Percentiles rank a stretch among this genome's conserved stretches.
These are phyloP conservation scores for Eucalyptus cloeziana DNA, from an alignment of 345 rosid species.

Conservation along the genomic window DNA sequence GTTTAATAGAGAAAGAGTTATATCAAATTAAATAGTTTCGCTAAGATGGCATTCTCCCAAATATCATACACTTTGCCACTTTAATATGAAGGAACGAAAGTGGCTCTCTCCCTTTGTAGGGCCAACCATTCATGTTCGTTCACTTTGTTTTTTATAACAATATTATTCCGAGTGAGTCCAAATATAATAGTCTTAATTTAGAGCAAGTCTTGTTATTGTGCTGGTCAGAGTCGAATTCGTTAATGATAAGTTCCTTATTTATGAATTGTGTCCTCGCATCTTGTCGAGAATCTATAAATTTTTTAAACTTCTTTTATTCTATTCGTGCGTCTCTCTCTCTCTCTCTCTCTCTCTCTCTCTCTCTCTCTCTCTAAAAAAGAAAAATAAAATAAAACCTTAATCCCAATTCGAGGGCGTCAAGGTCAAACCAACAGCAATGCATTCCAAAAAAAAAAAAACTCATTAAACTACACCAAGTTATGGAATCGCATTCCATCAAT, in stretches of 20 bases:
- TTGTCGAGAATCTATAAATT: not conserved
- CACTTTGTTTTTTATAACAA: not conserved
- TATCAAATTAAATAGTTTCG: not conserved
- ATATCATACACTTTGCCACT: not conserved
- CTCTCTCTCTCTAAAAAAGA: too few relatives aligned
- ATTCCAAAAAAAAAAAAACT: too few relatives aligned
- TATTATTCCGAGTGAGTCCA: too few relatives aligned
- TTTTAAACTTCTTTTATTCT: too few relatives aligned
- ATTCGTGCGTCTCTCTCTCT: too few relatives aligned
- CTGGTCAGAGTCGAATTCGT: not conserved
- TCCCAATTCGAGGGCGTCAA: too few relatives aligned
- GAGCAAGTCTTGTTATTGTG: not conserved
- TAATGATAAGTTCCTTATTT: not conserved
- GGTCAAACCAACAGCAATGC: too few relatives aligned
- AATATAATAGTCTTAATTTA: too few relatives aligned
- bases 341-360: too few relatives aligned
- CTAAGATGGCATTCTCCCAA: not conserved
- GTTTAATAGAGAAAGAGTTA: not conserved
- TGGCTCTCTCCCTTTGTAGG: not conserved
- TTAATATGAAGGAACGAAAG: not conserved
- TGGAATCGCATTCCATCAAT: too few relatives aligned
- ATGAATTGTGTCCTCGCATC: not conserved
- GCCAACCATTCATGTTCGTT: not conserved
- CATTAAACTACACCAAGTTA: too few relatives aligned
- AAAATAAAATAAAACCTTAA: too few relatives aligned